Base-by-base conservation (phyloP, 1,284 basidiomycete species). In the Pseudozyma flocculosa region DNA sequence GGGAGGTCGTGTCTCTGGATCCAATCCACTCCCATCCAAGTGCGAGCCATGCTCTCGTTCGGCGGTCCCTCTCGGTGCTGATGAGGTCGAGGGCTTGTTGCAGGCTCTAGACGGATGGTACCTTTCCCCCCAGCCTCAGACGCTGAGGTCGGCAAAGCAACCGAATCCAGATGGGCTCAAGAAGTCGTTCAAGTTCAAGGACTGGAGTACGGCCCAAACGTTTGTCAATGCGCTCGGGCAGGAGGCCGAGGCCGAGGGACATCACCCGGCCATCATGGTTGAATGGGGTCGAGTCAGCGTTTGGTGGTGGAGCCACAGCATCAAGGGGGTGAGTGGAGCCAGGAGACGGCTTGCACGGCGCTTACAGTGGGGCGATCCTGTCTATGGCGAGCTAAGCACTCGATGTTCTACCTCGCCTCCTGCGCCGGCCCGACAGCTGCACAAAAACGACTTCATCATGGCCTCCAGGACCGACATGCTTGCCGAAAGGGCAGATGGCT, bases 251-350 rank as follows among this genome's bases (percentile, higher is more conserved):
- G 36, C 19, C 4, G 45, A 76, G 26, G 66, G 68, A 0, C 75
- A 77, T 38, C 75, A 77, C 50, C 75, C 75, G 2, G 68, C 68
- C 0, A 52, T 77, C 45, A 54, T 76, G 51, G 53, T 70, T 18
- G 74, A 73, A 43, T 77, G 74, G 72, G 75, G 75, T 21, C 52
- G 61, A 36, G 75, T 76, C 17, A 57, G 54, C 7, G 69, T 75
- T 1, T 74, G 62, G 48, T 77, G 75, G 75, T 77, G 75, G 75
- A 75, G 74, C 21, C 75, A 77, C 48, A 52, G 69, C 5, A 67
- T 75, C 44, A 55, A 62, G 17, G 74, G 75, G 10, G 72, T 76
- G 48, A 56, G 74, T 72, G 14, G 3, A n/a, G 15, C 29, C 17
- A 24, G 24, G n/a, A 15, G 30, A 38, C 2, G 14, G 29, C 40